Evolutionary conservation across 1,284 basidiomycete genomes (phyloP).

Genomic region (Ustilago shanxiensis): DNA sequence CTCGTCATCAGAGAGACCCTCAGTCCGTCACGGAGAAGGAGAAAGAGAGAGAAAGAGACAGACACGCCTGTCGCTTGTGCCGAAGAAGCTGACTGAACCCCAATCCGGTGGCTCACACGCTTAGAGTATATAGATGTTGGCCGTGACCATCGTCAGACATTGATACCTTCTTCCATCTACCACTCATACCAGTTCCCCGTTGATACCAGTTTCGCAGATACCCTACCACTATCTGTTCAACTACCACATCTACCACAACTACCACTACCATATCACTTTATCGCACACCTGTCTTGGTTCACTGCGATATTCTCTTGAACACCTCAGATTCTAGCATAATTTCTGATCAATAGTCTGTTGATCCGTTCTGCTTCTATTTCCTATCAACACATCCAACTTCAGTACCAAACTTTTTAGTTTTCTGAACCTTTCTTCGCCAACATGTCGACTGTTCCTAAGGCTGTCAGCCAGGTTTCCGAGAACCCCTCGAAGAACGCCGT

Average conservation of each 20-base stretch:
- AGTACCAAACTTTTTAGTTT: too few species aligned
- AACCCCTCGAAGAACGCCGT: slow-evolving; percentile 52
- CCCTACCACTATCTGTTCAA: slow-evolving; percentile 43
- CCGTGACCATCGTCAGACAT: not conserved
- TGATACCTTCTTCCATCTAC: not conserved
- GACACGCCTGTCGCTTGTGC: not conserved
- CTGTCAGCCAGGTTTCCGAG: slow-evolving; percentile 50
- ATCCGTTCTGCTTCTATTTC: slow-evolving; percentile 21
- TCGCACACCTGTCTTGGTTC: slow-evolving; percentile 55
- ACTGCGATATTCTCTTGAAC: slow-evolving; percentile 27
- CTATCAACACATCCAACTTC: not conserved
- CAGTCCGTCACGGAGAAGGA: too few species aligned
- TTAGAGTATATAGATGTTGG: slow-evolving; percentile 32
- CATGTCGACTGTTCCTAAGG: slow-evolving; percentile 46
- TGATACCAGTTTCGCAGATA: slow-evolving; percentile 41
- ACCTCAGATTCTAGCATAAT: slow-evolving; percentile 13
- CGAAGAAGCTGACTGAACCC: slow-evolving; percentile 6
- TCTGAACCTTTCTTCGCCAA: slow-evolving; percentile 1
- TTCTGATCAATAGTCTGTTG: slow-evolving; percentile 37
- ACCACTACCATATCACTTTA: slow-evolving; percentile 4
- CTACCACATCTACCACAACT: not conserved
- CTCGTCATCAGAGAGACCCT: too few species aligned
- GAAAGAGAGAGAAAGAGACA: too few species aligned
- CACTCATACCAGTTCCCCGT: slow-evolving; percentile 34
- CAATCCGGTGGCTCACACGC: not conserved